These are phyloP conservation scores for Phaeoacremonium minimum DNA, from an alignment of 2,329 filamentous ascomycete genomes.

Conservation along the genomic window DNA sequence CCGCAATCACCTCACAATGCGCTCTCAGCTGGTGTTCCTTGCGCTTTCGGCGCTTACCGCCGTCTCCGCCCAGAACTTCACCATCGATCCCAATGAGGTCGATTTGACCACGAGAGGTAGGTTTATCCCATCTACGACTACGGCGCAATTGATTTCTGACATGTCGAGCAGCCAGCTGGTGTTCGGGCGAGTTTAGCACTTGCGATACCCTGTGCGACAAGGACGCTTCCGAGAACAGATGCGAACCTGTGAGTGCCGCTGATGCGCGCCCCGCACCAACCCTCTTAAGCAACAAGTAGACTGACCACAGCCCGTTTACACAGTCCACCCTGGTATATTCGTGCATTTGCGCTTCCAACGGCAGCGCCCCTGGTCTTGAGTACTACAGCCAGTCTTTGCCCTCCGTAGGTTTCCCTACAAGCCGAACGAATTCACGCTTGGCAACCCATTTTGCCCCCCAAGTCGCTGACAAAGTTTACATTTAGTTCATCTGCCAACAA, in stretches of 20 bases:
- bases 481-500: constrained; percentile 45
- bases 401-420: constrained; percentile 21
- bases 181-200: constrained; percentile 43
- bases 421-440: no score
- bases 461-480: constrained; percentile 9
- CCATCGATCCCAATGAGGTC: constrained; percentile 34
- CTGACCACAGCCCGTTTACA: no score
- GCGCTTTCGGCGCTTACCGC: constrained; percentile 38
- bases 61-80: constrained; percentile 42
- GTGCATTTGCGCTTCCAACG: constrained; percentile 48
- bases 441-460: no score
- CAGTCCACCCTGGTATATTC: constrained; percentile 42
- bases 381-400: constrained; percentile 50
- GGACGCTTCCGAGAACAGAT: constrained; percentile 34
- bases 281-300: no score
- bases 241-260: constrained; percentile 35
- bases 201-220: constrained; percentile 43
- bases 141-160: constrained; percentile 9
- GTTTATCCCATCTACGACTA: constrained; percentile 11
- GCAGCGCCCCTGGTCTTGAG: constrained; percentile 44
- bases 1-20: constrained; percentile 38
- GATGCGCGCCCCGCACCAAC: constrained; percentile 7
- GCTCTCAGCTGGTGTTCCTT: constrained; percentile 31
- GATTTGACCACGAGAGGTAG: constrained; percentile 31
- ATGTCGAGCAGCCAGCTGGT: constrained; percentile 43